Conservation (phyloP, 2,329 filamentous ascomycete species). For the Cyphellophora attinorum region DNA sequence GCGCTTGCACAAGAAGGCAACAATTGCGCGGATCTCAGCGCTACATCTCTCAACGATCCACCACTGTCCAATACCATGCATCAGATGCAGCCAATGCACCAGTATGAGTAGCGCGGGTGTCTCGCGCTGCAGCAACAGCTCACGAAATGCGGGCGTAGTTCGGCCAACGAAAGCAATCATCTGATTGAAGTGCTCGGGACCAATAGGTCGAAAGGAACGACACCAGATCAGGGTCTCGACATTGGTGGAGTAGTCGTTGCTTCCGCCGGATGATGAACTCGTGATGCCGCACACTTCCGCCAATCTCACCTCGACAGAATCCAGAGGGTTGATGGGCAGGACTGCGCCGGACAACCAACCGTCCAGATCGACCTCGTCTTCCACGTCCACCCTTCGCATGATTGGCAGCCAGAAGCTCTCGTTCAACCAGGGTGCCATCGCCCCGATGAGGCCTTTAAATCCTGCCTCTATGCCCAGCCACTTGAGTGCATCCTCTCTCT, state of each 20-base stretch:
- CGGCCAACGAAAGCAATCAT: conserved; percentile 8
- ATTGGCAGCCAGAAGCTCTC: conserved; percentile 26
- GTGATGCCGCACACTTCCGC: background rate
- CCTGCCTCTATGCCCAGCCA: conserved; percentile 28
- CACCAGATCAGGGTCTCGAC: conserved; percentile 7
- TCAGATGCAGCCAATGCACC: conserved; percentile 11
- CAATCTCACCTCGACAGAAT: background rate
- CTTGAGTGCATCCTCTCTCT: conserved; percentile 22
- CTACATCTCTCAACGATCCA: conserved; percentile 8
- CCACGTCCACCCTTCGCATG: conserved; percentile 14
- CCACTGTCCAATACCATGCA: conserved; percentile 10
- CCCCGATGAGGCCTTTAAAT: conserved; percentile 23
- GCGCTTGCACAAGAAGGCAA: conserved; percentile 3
- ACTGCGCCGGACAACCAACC: too few relatives aligned
- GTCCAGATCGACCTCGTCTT: background rate
- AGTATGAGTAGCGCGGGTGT: conserved; percentile 11
- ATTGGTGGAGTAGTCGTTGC: conserved; percentile 7
- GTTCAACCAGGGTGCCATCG: conserved; percentile 18
- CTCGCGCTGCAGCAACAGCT: conserved; percentile 5
- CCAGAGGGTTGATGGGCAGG: too few relatives aligned
- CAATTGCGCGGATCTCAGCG: conserved; percentile 7
- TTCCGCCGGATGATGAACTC: conserved; percentile 2
- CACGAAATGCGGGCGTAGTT: conserved; percentile 4
- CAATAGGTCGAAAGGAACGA: conserved; percentile 6
- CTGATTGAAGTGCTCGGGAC: conserved; percentile 8